A percentile compares a stretch with the other conserved stretches of the same genome.
These are phyloP conservation scores for Parafenestella ontariensis DNA, from an alignment of 2,329 filamentous ascomycete species.

Conservation along the genomic window DNA sequence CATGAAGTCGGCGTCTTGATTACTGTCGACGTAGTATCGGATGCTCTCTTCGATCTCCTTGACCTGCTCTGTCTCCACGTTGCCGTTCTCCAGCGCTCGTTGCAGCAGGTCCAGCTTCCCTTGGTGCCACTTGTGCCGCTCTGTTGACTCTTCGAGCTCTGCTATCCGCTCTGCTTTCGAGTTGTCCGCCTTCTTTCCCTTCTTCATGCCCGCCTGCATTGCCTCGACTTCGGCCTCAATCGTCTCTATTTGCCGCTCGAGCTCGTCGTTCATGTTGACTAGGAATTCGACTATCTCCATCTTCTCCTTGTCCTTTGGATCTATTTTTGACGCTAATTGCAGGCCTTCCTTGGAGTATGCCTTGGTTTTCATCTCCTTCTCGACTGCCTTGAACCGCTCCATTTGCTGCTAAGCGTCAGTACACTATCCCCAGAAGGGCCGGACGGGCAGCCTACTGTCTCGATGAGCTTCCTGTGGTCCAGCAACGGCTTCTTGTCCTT, in stretches of 20 bases:
- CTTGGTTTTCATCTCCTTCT: slow-evolving; percentile 99
- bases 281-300: slow-evolving; percentile 87
- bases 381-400: slow-evolving; percentile 99
- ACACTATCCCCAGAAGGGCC: slow-evolving; percentile 13
- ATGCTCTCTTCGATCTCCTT: slow-evolving; percentile 90
- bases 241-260: slow-evolving; percentile 91
- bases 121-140: slow-evolving; percentile 97
- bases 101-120: slow-evolving; percentile 89
- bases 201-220: slow-evolving; percentile 89
- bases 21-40: slow-evolving; percentile 92
- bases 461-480: slow-evolving; percentile 94
- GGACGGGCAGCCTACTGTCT: slow-evolving; percentile 73
- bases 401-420: slow-evolving; percentile 75
- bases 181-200: slow-evolving; percentile 83
- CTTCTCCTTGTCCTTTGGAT: slow-evolving; percentile 98
- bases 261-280: slow-evolving; percentile 83
- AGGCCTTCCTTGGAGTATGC: slow-evolving; percentile 98
- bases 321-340: slow-evolving; percentile 87
- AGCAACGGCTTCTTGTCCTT: slow-evolving; percentile 97
- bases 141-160: slow-evolving; percentile 82
- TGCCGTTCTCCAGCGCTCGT: slow-evolving; percentile 89
- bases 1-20: slow-evolving; percentile 85
- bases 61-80: slow-evolving; percentile 85
- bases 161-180: slow-evolving; percentile 86
- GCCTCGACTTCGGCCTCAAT: slow-evolving; percentile 89